Evolutionary conservation across 345 rosid genomes (phyloP).

Genomic region (Linum trigynum): DNA sequence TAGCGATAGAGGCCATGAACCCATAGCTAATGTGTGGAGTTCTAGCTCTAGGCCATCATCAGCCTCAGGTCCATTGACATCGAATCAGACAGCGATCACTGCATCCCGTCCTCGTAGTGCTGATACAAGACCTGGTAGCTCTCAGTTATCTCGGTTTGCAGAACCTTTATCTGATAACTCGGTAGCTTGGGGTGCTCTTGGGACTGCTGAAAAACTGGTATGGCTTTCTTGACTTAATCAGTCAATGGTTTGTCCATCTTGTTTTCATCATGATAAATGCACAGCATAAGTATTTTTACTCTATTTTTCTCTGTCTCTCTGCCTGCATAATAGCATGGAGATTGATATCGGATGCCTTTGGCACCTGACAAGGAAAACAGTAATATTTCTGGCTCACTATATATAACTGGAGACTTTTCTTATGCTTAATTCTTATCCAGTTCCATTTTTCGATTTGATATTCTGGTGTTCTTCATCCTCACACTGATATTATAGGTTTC

Average conservation of each 20-base stretch:
- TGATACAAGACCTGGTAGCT: slow-evolving; percentile 97
- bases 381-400: too few species aligned
- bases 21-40: slow-evolving; percentile 52
- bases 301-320: not conserved
- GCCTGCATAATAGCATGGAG: not conserved
- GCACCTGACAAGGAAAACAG: too few species aligned
- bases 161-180: slow-evolving; percentile 64
- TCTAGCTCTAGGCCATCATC: slow-evolving; percentile 90
- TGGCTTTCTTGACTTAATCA: slow-evolving; percentile 10
- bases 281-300: not conserved
- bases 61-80: slow-evolving; percentile 73
- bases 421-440: not conserved
- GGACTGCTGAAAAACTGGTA: slow-evolving; percentile 60
- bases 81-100: slow-evolving; percentile 55
- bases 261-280: not conserved
- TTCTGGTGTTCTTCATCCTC: not conserved
- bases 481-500: not conserved
- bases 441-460: not conserved
- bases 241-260: not conserved
- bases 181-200: slow-evolving; percentile 45
- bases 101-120: slow-evolving; percentile 93
- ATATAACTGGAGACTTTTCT: not conserved
- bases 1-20: slow-evolving; percentile 68
- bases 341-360: too few species aligned
- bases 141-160: slow-evolving; percentile 96